Evolutionary conservation across 2,329 filamentous ascomycete species (phyloP).

Genomic region (Dissoconium aciculare): DNA sequence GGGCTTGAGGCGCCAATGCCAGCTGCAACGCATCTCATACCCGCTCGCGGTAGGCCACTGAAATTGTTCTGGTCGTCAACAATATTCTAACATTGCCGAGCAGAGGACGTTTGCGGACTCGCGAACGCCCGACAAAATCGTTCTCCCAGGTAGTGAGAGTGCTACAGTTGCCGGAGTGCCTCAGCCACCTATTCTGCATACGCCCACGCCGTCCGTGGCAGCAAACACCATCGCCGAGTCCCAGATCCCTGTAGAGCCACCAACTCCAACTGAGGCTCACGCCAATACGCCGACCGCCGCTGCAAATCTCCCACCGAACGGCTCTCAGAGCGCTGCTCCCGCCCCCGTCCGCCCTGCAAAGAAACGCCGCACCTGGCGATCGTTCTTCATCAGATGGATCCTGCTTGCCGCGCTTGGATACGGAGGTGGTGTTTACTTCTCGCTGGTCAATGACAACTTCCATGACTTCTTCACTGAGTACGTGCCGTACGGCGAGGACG

Average conservation of each 20-base stretch:
- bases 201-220: conserved; percentile 8
- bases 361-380: conserved; percentile 59
- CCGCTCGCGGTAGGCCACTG: conserved; percentile 5
- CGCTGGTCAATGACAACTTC: conserved; percentile 89
- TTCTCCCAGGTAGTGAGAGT: conserved; percentile 23
- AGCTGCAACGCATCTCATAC: conserved; percentile 4
- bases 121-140: conserved; percentile 19
- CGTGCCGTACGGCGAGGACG: conserved; percentile 84
- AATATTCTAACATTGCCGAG: background rate
- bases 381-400: conserved; percentile 61
- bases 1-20: conserved; percentile 9
- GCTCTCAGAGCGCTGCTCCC: conserved; percentile 26
- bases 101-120: conserved; percentile 21
- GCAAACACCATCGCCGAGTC: conserved; percentile 8
- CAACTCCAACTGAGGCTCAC: conserved; percentile 15
- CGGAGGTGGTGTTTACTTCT: conserved; percentile 79
- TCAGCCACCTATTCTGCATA: conserved; percentile 16
- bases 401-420: conserved; percentile 67
- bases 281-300: conserved; percentile 12
- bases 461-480: conserved; percentile 99
- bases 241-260: conserved; percentile 10
- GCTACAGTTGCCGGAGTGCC: conserved; percentile 18
- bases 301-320: conserved; percentile 18
- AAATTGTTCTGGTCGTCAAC: conserved; percentile 1
- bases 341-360: conserved; percentile 38